Percentiles rank a stretch among this genome's conserved stretches.
These are phyloP conservation scores for Curvularia lunata DNA, from an alignment of 2,329 filamentous ascomycete species.

Conservation along the genomic window DNA sequence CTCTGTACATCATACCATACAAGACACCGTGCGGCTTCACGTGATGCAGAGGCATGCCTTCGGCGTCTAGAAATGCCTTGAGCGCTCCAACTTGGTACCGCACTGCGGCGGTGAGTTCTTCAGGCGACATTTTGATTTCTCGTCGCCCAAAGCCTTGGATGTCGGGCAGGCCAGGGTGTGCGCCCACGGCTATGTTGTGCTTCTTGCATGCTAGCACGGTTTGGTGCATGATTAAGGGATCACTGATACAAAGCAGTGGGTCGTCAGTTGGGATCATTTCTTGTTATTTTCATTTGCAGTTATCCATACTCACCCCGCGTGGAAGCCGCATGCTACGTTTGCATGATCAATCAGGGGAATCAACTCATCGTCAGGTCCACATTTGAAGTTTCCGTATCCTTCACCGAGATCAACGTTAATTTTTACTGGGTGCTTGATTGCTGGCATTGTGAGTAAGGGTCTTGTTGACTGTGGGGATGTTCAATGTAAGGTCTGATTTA, in stretches of 20 bases:
- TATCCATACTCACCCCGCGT: conserved; percentile 49
- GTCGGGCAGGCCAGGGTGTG: conserved; percentile 70
- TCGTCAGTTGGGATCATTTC: too few relatives aligned
- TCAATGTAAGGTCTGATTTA: background rate
- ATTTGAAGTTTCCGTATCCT: conserved; percentile 58
- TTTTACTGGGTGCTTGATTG: conserved; percentile 59
- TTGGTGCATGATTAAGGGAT: conserved; percentile 68
- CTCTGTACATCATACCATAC: conserved; percentile 63
- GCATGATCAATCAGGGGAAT: conserved; percentile 67
- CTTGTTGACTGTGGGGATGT: background rate
- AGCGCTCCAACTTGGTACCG: conserved; percentile 70
- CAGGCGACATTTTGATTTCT: conserved; percentile 64
- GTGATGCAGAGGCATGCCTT: conserved; percentile 63
- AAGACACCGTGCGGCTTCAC: conserved; percentile 68
- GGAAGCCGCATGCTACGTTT: conserved; percentile 67
- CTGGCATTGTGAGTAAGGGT: conserved; percentile 49
- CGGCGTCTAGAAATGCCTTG: conserved; percentile 64
- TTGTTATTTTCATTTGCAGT: background rate
- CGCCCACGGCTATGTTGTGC: conserved; percentile 63
- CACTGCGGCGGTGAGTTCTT: conserved; percentile 63
- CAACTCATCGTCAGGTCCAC: conserved; percentile 65
- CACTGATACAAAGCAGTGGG: conserved; percentile 37
- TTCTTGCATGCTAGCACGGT: conserved; percentile 65
- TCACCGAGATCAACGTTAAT: conserved; percentile 63
- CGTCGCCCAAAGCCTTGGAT: conserved; percentile 69